A percentile compares a stretch with the other conserved stretches of the same genome.
Evolutionary conservation across 306 rosid species (phyloP).

Genomic region (Trifolium pratense): DNA sequence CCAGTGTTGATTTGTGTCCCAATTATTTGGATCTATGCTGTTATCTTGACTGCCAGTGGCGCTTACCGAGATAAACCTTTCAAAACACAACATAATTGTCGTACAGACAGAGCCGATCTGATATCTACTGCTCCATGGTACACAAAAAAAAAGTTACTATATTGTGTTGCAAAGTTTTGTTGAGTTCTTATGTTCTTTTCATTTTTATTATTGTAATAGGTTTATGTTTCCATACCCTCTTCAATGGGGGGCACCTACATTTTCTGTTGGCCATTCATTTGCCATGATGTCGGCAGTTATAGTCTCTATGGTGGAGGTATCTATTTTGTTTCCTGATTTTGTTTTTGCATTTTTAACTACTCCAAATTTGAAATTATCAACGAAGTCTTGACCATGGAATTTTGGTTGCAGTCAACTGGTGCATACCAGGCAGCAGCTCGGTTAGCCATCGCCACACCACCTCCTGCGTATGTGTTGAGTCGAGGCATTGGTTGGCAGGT

Average conservation of each 20-base stretch:
- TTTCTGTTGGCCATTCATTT: constrained; percentile 87
- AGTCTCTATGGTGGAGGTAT: constrained; percentile 96
- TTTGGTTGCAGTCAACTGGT: constrained; percentile 76
- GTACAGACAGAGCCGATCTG: constrained; percentile 81
- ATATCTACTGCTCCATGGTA: constrained; percentile 91
- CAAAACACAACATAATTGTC: constrained; percentile 69
- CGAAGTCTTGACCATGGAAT: constrained; percentile 22
- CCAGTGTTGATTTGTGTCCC: constrained; percentile 83
- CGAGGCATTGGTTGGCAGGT: constrained; percentile 99
- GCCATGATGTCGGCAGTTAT: constrained; percentile 92
- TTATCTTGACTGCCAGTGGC: constrained; percentile 83
- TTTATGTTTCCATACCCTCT: constrained; percentile 93
- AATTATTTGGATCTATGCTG: constrained; percentile 81
- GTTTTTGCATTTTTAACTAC: not conserved
- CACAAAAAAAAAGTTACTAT: constrained; percentile 13
- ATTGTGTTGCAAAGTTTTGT: constrained; percentile 4
- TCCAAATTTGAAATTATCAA: constrained; percentile 21
- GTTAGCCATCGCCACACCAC: constrained; percentile 92
- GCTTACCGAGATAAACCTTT: constrained; percentile 60
- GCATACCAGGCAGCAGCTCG: constrained; percentile 92
- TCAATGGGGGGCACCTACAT: constrained; percentile 98
- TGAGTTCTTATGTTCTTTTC: constrained; percentile 25
- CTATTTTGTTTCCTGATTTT: not conserved
- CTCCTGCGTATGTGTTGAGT: constrained; percentile 95
- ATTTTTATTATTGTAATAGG: constrained; percentile 50